phyloP scores from a whole-genome alignment of 371 early-diverging fungal species.

The Actinomortierella wolfii region DNA sequence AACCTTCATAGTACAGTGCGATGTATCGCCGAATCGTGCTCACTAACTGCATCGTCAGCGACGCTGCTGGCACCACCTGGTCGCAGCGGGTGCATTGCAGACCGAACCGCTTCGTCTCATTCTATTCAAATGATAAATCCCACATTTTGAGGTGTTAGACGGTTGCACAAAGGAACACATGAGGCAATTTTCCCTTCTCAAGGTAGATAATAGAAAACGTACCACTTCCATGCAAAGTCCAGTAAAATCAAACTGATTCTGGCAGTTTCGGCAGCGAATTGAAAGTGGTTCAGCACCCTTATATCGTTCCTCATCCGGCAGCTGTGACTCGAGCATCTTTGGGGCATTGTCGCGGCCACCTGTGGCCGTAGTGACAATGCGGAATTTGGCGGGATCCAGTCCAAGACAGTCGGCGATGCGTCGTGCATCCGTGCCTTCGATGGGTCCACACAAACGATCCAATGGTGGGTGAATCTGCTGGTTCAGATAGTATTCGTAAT shows the following conservation, averaged over 20 bases:
- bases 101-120: slow-evolving; percentile 13
- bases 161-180: too few relatives aligned
- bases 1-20: slow-evolving; percentile 70
- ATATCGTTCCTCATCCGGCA: slow-evolving; percentile 86
- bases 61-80: slow-evolving; percentile 46
- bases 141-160: too few relatives aligned
- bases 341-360: slow-evolving; percentile 55
- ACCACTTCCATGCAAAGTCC: slow-evolving; percentile 58
- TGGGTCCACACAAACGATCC: slow-evolving; percentile 86
- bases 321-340: slow-evolving; percentile 81
- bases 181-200: too few relatives aligned
- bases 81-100: slow-evolving; percentile 68
- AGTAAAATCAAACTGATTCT: slow-evolving; percentile 51
- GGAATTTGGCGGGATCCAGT: slow-evolving; percentile 76
- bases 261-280: slow-evolving; percentile 74
- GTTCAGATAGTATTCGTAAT: slow-evolving; percentile 96
- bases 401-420: slow-evolving; percentile 90
- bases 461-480: slow-evolving; percentile 98
- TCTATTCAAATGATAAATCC: slow-evolving; percentile 12
- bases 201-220: not conserved
- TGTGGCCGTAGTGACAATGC: slow-evolving; percentile 27
- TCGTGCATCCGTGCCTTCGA: slow-evolving; percentile 85
- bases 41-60: slow-evolving; percentile 68
- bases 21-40: slow-evolving; percentile 69
- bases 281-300: slow-evolving; percentile 64